Evolutionary conservation across 2,329 filamentous ascomycete species (phyloP).

Genomic region (Talaromyces funiculosus): DNA sequence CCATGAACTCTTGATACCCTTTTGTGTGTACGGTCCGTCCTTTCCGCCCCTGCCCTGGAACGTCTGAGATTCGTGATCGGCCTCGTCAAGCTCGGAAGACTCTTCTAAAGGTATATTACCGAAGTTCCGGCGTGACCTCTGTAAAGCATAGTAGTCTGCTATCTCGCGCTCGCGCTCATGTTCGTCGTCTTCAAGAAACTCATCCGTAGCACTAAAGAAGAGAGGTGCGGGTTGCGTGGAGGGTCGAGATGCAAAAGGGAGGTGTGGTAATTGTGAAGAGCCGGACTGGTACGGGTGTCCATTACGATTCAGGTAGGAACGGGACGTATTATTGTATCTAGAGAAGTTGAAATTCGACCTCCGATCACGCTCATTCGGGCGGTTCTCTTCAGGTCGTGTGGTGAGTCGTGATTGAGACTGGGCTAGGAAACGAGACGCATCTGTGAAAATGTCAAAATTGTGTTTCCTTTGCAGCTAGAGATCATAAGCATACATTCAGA

Average conservation of each 20-base stretch:
- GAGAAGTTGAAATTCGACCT: conserved; percentile 38
- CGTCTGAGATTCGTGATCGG: conserved; percentile 55
- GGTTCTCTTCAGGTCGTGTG: conserved; percentile 55
- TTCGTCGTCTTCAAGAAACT: conserved; percentile 89
- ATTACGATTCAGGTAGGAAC: conserved; percentile 48
- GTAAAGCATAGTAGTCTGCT: conserved; percentile 88
- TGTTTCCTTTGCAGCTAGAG: background rate
- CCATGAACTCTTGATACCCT: conserved; percentile 55
- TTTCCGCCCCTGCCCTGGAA: conserved; percentile 47
- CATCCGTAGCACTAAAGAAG: conserved; percentile 88
- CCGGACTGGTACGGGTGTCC: conserved; percentile 75
- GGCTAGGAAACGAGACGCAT: conserved; percentile 92
- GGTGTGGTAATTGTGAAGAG: conserved; percentile 65
- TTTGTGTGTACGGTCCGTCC: conserved; percentile 35
- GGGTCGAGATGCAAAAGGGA: conserved; percentile 74
- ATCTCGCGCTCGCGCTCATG: conserved; percentile 85
- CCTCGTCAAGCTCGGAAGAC: conserved; percentile 75
- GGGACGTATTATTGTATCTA: conserved; percentile 42
- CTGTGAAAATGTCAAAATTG: conserved; percentile 41
- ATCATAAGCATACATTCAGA: conserved; percentile 73
- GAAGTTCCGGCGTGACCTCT: conserved; percentile 82
- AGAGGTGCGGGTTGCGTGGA: conserved; percentile 76
- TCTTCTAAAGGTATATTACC: conserved; percentile 77
- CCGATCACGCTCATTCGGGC: conserved; percentile 33
- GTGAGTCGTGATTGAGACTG: conserved; percentile 92